Evolutionary conservation across 192 early-diverging fungal species (phyloP), one percentile per base, ranked within the genome.

Genomic region (Backusella morwellensis): DNA sequence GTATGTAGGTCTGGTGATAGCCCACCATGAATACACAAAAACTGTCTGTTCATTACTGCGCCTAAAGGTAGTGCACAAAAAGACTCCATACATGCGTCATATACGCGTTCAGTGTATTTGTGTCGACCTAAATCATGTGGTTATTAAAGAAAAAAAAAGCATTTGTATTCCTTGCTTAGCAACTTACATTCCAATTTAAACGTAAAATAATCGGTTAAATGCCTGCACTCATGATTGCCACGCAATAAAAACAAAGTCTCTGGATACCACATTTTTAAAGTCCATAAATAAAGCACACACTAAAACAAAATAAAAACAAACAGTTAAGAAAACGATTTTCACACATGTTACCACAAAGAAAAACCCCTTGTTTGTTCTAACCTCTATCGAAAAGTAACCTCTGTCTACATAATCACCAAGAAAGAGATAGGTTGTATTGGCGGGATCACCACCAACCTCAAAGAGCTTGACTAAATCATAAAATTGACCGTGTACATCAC

Each of bases 401-500:
- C 97, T 88, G 81, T 97, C 97, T 6, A 99, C 97, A 84, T 97
- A 98, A 81, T 98, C 97, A 36, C 97, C 97, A 73, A 98, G 80
- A 74, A 98, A 98, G 26, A 98, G 87, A 78, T 98, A 98, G 34
- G 93, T 86, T 3, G 97, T 98, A 35, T 88, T 91, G 1, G 91
- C 92, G 19, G 96, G 96, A 81, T 95, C 92, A 56, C 97, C 97
- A 47, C 97, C 97, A 8, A 99, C 96, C 80, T 98, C 96, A 86
- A 99, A 97, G 34, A 99, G 89, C 83, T 99, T 98, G 95, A 99
- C 94, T 79, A 99, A 84, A 83, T 99, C 97, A 81, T 92, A 99
- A 80, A 92, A 99, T 78, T 99, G 97, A n/a, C 97, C 97, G 82
- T 99, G 97, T 75, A 99, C 93, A 84, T 99, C 97, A 54, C 97